These are phyloP conservation scores for Primulina eburnea DNA, from an alignment of 257 asterid species.

Conservation along the genomic window DNA sequence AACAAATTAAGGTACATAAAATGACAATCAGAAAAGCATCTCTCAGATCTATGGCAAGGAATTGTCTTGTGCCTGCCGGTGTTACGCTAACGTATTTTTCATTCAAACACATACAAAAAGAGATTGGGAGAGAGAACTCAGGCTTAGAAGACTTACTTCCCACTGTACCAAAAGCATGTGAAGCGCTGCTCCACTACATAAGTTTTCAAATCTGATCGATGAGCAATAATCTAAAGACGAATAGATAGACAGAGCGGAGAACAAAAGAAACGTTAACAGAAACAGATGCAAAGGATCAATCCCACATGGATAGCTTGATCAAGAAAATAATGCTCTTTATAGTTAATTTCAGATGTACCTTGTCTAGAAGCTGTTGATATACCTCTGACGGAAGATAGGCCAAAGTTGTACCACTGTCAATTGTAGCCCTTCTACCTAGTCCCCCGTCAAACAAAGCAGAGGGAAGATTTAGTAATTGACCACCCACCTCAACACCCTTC, in stretches of 20 bases:
- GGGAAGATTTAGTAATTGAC: conserved; percentile 42
- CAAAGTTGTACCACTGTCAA: conserved; percentile 73
- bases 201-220: conserved; percentile 33
- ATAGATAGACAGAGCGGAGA: background rate
- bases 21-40: background rate
- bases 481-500: conserved; percentile 54
- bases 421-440: conserved; percentile 38
- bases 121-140: conserved; percentile 2
- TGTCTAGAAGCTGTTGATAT: conserved; percentile 37
- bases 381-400: conserved; percentile 55
- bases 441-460: conserved; percentile 35
- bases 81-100: background rate
- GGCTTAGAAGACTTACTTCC: conserved; percentile 39
- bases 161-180: conserved; percentile 45
- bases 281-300: background rate
- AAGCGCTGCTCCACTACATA: conserved; percentile 36
- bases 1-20: background rate
- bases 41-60: background rate
- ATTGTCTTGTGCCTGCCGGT: background rate
- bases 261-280: conserved; percentile 8
- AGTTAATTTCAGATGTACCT: conserved; percentile 33
- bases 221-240: conserved; percentile 33
- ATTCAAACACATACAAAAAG: background rate
- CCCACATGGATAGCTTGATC: background rate
- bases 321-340: background rate